Conservation (phyloP, 2,329 filamentous ascomycete species). For the Microcyclospora tardicrescens region DNA sequence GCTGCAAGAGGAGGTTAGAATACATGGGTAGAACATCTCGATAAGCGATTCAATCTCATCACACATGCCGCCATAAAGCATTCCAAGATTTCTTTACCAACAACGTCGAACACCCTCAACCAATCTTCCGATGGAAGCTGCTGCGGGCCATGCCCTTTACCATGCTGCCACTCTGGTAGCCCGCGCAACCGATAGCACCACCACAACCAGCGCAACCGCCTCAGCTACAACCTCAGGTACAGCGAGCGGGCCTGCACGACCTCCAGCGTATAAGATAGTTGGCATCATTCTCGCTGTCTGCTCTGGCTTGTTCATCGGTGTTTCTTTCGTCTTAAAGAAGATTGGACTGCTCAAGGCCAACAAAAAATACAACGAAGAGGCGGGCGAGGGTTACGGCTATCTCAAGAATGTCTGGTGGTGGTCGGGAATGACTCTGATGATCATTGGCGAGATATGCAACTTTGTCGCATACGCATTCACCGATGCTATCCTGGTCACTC, state of each 20-base stretch:
- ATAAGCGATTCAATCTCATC: no score
- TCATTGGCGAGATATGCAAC: conserved; percentile 90
- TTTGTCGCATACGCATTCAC: conserved; percentile 95
- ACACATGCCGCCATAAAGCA: no score
- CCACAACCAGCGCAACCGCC: conserved; percentile 9
- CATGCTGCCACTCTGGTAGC: conserved; percentile 32
- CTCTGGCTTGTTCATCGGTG: conserved; percentile 84
- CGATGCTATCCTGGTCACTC: conserved; percentile 89
- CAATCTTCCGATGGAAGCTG: conserved; percentile 18
- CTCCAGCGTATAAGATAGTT: conserved; percentile 63
- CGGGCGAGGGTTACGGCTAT: conserved; percentile 93
- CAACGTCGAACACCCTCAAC: no score
- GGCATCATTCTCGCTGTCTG: conserved; percentile 75
- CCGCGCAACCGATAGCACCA: conserved; percentile 25
- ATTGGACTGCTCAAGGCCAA: conserved; percentile 82
- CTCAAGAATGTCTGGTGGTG: conserved; percentile 94
- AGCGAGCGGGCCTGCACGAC: conserved; percentile 25
- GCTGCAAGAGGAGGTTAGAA: no score
- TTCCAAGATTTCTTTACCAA: no score
- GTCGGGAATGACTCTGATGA: conserved; percentile 93
- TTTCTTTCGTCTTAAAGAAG: conserved; percentile 94
- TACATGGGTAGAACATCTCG: no score
- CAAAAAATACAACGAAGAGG: conserved; percentile 88
- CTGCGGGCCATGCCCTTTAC: conserved; percentile 25
- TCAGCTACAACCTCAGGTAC: conserved; percentile 12